Evolutionary conservation across 371 early-diverging fungal genomes (phyloP), one percentile per base, ranked within the genome.

Genomic region (Lichtheimia ramosa): DNA sequence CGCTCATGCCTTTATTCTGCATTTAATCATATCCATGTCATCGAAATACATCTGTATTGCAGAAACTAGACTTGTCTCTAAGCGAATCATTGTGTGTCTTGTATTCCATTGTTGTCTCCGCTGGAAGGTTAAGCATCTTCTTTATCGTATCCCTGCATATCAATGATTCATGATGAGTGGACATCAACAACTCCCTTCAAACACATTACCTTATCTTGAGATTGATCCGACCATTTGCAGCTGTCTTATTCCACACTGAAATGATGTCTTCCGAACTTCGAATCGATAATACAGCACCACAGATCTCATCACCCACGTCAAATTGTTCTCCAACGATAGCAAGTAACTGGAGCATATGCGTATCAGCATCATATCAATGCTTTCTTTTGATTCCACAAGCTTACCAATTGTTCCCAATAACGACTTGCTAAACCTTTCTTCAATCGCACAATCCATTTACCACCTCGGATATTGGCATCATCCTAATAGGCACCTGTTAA

Each of bases 391-490:
- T 21, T 21, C n/a, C n/a, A n/a, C 3, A 42, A 25, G 60, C 72
- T 56, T 73, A 90, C 92, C 78, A 94, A 73, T 56, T 81, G 81
- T 71, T 96, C 98, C 98, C 98, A 98, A 67, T 96, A 93, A 20
- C 99, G 83, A 56, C 90, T 86, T 40, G 96, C 90, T 27, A 98
- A 76, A 3, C 96, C 96, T 75, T 98, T 98, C 73, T 92, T 94
- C 49, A 98, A 70, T 65, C 98, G 82, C 8, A 97, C 91, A 63
- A 97, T 96, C 97, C 97, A 97, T 70, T 98, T 98, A 56, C 99
- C 99, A 46, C 99, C 99, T 56, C 85, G 83, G 52, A 92, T 85
- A 74, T 97, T 99, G 50, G 84, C 88, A 23, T 87, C 77, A 62
- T 96, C 96, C 83, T 87, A n/a, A n/a, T n/a, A n/a, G n/a, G n/a